Percentiles rank a stretch among this genome's conserved stretches.
phyloP scores from a whole-genome alignment of 179 eudicot genomes.

The Heliamphora pulchella region DNA sequence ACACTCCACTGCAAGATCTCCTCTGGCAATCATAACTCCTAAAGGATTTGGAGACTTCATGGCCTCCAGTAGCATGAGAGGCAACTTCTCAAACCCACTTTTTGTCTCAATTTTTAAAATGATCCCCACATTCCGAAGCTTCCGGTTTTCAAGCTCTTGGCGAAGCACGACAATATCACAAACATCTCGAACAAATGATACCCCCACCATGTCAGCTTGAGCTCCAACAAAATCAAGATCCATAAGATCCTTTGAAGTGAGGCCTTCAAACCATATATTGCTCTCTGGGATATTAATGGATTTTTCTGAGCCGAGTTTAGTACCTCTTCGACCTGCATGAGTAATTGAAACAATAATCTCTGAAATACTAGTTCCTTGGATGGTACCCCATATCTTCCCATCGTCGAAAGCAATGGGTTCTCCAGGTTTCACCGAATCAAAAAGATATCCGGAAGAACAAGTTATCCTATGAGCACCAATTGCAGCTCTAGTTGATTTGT shows the following conservation, averaged over 20 bases:
- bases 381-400: slow-evolving; percentile 47
- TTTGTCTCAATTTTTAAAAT: slow-evolving; percentile 48
- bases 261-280: slow-evolving; percentile 40
- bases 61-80: slow-evolving; percentile 43
- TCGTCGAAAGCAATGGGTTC: slow-evolving; percentile 42
- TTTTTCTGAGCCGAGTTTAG: slow-evolving; percentile 41
- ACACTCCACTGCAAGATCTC: slow-evolving; percentile 64
- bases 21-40: slow-evolving; percentile 64
- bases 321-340: slow-evolving; percentile 36
- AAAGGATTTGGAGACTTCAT: slow-evolving; percentile 47
- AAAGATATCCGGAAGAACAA: slow-evolving; percentile 41
- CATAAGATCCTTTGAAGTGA: slow-evolving; percentile 50
- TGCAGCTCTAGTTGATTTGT: slow-evolving; percentile 10
- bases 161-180: slow-evolving; percentile 34
- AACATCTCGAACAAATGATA: slow-evolving; percentile 48
- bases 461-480: slow-evolving; percentile 27
- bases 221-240: slow-evolving; percentile 50
- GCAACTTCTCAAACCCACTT: slow-evolving; percentile 41
- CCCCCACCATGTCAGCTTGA: slow-evolving; percentile 59
- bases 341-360: slow-evolving; percentile 41
- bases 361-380: slow-evolving; percentile 37
- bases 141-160: slow-evolving; percentile 45
- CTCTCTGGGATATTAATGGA: slow-evolving; percentile 51
- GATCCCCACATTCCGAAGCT: slow-evolving; percentile 34
- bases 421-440: slow-evolving; percentile 47